Base-by-base conservation (phyloP, 2,329 filamentous ascomycete genomes). In the Calycina herbarum region DNA sequence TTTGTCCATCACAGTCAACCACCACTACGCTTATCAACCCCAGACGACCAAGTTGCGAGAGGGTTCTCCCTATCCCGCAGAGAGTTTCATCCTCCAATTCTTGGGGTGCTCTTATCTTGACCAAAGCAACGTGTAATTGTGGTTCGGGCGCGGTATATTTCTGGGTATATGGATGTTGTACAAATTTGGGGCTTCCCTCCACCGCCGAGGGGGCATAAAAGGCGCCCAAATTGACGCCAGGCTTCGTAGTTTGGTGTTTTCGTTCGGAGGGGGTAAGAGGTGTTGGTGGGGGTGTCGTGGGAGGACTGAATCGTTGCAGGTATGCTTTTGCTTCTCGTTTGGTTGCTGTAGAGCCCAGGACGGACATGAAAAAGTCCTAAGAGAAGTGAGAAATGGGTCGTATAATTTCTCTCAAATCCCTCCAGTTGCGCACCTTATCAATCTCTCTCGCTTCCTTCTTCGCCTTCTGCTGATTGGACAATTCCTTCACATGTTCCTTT, bases 251-350 rank as follows among this genome's bases (percentile, higher is more conserved):
- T 71, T 62, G 59, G 6, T 59, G 20, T 15, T 57, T 62, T 8
- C 35, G 20, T 24, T 65, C 62, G 45, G 62, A 20, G 10, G 33
- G 7, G 20, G 64, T 11, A 13, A 57, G 13, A 7, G 66, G 29
- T 54, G 58, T 68, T 31, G 54, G 31, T 7, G 42, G 45, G 17
- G 70, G 20, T 71, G 74, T 62, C 68, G 75, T 66, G 67, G 76
- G 67, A 8, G 80, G 79, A 60, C 87, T 89, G 76, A 97, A 96
- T 67, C 93, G 94, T 72, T 95, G 90, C 17, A 99, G 84, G 75
- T 97, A 99, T 45, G 92, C 89, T 78, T 91, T 94, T 59, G 94
- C 93, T 80, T 99, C 95, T 73, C 95, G 88, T 78, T 94, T 96
- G 0, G 94, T 97, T 5, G 94, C 91, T 11, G 93, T 93, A 20